Evolutionary conservation across 352 stramenopile genomes (phyloP), one percentile per base, ranked within the genome.

Genomic region (Blastocystis sp.): DNA sequence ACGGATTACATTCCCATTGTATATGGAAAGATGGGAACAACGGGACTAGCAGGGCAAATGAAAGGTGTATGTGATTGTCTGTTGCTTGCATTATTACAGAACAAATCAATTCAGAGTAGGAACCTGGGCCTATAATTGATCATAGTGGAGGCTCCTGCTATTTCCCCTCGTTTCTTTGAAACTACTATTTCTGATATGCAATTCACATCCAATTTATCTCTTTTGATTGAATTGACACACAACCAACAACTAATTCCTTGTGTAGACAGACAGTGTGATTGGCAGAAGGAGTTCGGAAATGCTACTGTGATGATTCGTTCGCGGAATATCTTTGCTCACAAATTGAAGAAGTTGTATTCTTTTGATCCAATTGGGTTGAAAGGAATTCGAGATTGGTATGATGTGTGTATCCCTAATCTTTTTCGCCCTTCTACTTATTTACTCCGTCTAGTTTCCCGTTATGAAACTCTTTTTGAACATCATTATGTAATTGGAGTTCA

Each of bases 401-500:
- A 81, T 64, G 24, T 81, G 11, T 81, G 70, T 56, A 81, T 81
- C 62, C 70, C 70, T 0, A 81, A 81, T 56, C 27, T 81, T 11
- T 81, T 81, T 56, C 37, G n/a, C 24, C 70, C 70, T 17, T 58
- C 37, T 64, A 40, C n/a, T 6, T 15, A 48, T 17, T n/a, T 81
- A 19, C 1, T 42, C 13, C 1, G 6, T 13, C 27, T 81, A 30
- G 22, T 81, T 0, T 24, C 13, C 22, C 40, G 27, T 15, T 81
- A 81, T 27, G 9, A 64, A 62, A 13, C 17, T 13, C 15, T 48
- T 22, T 62, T 81, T 19, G 9, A 7, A 60, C 13, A 24, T 35
- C n/a, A 81, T 5, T 37, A 42, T 15, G 48, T 81, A 35, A 64
- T 81, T 37, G 70, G 70, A 17, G 42, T 81, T n/a, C 70, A 81